phyloP scores from a whole-genome alignment of 768 basidiomycete species.

The Dentipellis fragilis region DNA sequence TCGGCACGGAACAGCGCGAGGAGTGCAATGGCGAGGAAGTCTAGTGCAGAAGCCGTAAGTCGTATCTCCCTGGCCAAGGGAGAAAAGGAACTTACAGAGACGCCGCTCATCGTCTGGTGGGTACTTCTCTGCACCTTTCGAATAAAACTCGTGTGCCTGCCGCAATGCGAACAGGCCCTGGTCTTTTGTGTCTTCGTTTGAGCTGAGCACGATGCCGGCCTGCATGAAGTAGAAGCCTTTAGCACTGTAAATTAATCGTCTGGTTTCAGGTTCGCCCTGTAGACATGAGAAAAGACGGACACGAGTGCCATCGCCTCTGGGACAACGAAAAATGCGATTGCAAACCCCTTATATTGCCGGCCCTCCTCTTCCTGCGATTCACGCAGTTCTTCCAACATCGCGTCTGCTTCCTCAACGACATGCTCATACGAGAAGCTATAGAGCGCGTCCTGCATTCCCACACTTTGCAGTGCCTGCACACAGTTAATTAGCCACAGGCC shows the following conservation, averaged over 20 bases:
- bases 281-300: neutral
- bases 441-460: neutral
- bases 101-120: neutral
- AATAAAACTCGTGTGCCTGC: neutral
- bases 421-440: neutral
- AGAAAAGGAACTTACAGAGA: neutral
- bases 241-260: neutral
- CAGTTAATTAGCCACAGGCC: neutral
- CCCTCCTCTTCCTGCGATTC: neutral
- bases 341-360: neutral
- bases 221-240: neutral
- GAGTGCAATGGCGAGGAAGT: neutral
- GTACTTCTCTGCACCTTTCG: neutral
- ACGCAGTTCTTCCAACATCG: neutral
- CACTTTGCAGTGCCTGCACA: neutral
- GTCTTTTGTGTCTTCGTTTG: too few species aligned
- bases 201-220: too few species aligned
- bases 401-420: neutral
- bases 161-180: too few species aligned
- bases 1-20: neutral
- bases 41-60: neutral
- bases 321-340: neutral
- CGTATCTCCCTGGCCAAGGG: neutral
- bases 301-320: neutral
- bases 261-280: neutral